Evolutionary conservation across 2,329 filamentous ascomycete species (phyloP).

Genomic region (Fusarium concolor): DNA sequence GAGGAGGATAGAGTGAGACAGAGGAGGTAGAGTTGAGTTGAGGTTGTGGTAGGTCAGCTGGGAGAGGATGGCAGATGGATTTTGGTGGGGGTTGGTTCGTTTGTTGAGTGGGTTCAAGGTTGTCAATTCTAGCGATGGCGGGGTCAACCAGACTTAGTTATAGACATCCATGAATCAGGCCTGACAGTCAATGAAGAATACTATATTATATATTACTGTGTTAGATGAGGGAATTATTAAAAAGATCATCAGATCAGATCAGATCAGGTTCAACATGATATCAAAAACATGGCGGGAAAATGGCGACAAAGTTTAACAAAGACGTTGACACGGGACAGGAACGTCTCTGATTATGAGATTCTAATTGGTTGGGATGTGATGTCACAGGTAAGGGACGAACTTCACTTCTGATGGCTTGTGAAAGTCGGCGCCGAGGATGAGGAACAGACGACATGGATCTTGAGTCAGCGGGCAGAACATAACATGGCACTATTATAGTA

Average conservation of each 20-base stretch:
- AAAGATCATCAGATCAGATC: too few relatives aligned
- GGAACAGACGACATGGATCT: neutral
- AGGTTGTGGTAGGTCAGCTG: slow-evolving; percentile 24
- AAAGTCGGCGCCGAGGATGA: slow-evolving; percentile 35
- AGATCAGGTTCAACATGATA: slow-evolving; percentile 1
- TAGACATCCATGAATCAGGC: too few relatives aligned
- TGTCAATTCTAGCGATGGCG: slow-evolving; percentile 22
- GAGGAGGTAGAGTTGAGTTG: neutral
- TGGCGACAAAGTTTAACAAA: slow-evolving; percentile 4
- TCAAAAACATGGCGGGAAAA: slow-evolving; percentile 20
- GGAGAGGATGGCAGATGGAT: slow-evolving; percentile 11
- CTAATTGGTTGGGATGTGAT: slow-evolving; percentile 39
- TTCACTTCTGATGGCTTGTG: slow-evolving; percentile 41
- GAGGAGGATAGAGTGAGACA: slow-evolving; percentile 1
- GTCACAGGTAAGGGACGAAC: slow-evolving; percentile 21
- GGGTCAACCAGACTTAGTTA: slow-evolving; percentile 4
- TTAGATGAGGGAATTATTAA: slow-evolving; percentile 4
- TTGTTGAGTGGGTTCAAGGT: slow-evolving; percentile 25
- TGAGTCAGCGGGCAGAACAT: neutral
- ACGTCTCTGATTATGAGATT: slow-evolving; percentile 26
- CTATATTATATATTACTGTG: neutral
- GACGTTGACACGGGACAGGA: slow-evolving; percentile 30
- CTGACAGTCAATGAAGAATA: too few relatives aligned
- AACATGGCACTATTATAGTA: too few relatives aligned
- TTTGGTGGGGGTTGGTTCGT: slow-evolving; percentile 39